Evolutionary conservation across 352 stramenopile genomes (phyloP), one percentile per base, ranked within the genome.

Genomic region (Peronosclerospora sorghi): DNA sequence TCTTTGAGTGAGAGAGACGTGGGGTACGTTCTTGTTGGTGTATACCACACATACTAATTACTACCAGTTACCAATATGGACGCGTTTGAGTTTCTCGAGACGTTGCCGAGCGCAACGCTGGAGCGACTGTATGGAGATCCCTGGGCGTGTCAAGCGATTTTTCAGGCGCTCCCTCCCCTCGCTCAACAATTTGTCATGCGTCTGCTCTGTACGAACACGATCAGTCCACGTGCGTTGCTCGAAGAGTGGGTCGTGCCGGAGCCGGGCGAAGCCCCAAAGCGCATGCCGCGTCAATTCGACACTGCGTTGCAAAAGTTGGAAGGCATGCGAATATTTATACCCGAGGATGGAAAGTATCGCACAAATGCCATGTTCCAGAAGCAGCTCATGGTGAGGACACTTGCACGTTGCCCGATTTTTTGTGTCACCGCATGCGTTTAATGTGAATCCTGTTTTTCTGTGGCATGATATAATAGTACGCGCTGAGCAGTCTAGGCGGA

Each of bases 171-270:
- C 9, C 70, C 75, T 12, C 54, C 83, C 8, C 73, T 95, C 15
- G 76, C 82, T 13, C 84, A 95, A 60, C 84, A 95, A 61, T 91
- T 94, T 36, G 79, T 94, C 0, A 86, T 95, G 73, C 83, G 83
- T 2, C 63, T 95, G 41, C 57, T 95, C 32, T 70, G 72, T 17
- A 82, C 65, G 10, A 70, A 84, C 35, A 54, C 54, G 35, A 47
- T 62, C 0, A 59, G 89, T 21, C 45, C 54, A 24, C 68, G 64
- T 38, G 51, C 59, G 7, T 48, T 74, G 56, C 63, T 93, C 24
- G 65, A 82, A 47, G 60, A 72, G 38, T 93, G 77, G 77, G 63
- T 90, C 20, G 65, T 81, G 5, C 60, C 71, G n/a, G 41, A 66
- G 21, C 58, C 63, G 1, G 44, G 49, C 10, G 41, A 63, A 4